Evolutionary conservation across 257 asterid species (phyloP).

Genomic region (Salvia miltiorrhiza): DNA sequence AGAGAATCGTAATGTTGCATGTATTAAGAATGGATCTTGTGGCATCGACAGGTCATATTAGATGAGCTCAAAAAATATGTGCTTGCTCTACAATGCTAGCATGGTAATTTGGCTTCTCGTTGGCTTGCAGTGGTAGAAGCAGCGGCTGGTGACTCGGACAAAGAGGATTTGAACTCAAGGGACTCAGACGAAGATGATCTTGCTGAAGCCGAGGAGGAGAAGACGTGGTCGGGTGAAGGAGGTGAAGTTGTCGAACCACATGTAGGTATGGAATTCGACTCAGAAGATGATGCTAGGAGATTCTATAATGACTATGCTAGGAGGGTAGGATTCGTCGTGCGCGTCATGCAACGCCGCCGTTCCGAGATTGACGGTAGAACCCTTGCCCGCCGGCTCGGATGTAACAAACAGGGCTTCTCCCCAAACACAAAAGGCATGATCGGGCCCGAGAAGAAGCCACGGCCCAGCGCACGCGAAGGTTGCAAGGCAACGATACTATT

Average conservation of each 20-base stretch:
- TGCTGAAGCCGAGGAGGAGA: slow-evolving; percentile 24
- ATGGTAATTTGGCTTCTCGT: slow-evolving; percentile 19
- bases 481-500: slow-evolving; percentile 57
- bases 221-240: slow-evolving; percentile 13
- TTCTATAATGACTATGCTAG: slow-evolving; percentile 50
- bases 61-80: background rate
- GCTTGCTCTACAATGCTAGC: slow-evolving; percentile 1
- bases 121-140: slow-evolving; percentile 33
- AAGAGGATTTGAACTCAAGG: slow-evolving; percentile 32
- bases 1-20: background rate
- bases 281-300: slow-evolving; percentile 54
- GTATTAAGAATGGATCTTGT: background rate
- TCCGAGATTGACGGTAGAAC: slow-evolving; percentile 59
- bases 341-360: slow-evolving; percentile 58
- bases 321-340: slow-evolving; percentile 52
- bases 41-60: background rate
- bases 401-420: slow-evolving; percentile 59
- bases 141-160: slow-evolving; percentile 30
- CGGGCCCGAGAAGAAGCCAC: slow-evolving; percentile 41
- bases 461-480: slow-evolving; percentile 57
- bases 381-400: slow-evolving; percentile 65
- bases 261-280: slow-evolving; percentile 60
- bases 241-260: slow-evolving; percentile 45
- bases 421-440: slow-evolving; percentile 31
- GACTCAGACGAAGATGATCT: slow-evolving; percentile 36